A percentile compares a stretch with the other conserved stretches of the same genome.
These are phyloP conservation scores for Yamadazyma kanchanaburiensis DNA, from an alignment of 1,139 yeast species.

Conservation along the genomic window DNA sequence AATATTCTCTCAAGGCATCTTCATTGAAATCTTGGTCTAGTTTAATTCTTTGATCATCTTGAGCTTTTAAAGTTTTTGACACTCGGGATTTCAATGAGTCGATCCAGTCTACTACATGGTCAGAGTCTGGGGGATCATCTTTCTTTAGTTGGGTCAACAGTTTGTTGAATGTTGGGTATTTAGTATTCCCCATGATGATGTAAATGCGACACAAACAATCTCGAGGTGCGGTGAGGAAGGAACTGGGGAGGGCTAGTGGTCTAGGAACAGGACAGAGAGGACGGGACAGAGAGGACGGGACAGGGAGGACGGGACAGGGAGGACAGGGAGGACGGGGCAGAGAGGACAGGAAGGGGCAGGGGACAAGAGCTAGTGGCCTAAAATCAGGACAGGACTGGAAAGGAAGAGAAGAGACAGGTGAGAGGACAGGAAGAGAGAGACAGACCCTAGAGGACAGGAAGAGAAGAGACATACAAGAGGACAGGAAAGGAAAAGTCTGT, in stretches of 20 bases:
- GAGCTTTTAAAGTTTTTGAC: slow-evolving; percentile 31
- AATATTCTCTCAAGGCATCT: slow-evolving; percentile 25
- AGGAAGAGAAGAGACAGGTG: too few relatives aligned
- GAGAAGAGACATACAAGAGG: too few relatives aligned
- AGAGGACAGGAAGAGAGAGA: too few relatives aligned
- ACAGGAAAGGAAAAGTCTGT: too few relatives aligned
- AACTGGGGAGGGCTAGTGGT: too few relatives aligned
- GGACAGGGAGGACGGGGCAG: background rate
- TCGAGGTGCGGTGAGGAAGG: too few relatives aligned
- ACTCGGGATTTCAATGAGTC: slow-evolving; percentile 44
- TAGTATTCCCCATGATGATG: background rate
- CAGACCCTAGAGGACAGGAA: too few relatives aligned
- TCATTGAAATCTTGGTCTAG: slow-evolving; percentile 28
- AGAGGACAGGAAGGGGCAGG: too few relatives aligned
- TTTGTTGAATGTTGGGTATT: background rate
- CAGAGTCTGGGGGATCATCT: slow-evolving; percentile 1
- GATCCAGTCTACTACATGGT: slow-evolving; percentile 51
- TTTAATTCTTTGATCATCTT: slow-evolving; percentile 33
- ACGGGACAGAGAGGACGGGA: background rate
- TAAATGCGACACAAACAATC: too few relatives aligned
- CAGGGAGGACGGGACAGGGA: background rate
- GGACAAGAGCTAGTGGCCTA: too few relatives aligned
- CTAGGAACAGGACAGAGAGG: too few relatives aligned
- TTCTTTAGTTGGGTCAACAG: background rate
- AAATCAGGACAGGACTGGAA: too few relatives aligned